Percentiles rank a stretch among this genome's conserved stretches.
Conservation (phyloP, 371 early-diverging fungal species). For the Mortierella sp. region DNA sequence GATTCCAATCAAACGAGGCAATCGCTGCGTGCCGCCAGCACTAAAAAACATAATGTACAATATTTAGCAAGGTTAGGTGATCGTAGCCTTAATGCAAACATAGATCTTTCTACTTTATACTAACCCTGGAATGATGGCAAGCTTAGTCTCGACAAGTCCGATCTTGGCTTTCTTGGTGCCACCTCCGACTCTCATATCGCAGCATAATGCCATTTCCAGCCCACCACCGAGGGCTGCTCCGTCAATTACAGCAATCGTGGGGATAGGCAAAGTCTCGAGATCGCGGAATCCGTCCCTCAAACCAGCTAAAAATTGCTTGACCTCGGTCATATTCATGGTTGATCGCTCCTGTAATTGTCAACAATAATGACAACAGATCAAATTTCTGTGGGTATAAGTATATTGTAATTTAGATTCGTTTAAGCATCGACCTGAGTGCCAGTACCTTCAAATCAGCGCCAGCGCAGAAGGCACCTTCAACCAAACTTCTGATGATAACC, state of each 20-base stretch:
- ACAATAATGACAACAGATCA: background rate
- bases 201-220: conserved; percentile 92
- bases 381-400: background rate
- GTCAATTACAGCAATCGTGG: conserved; percentile 96
- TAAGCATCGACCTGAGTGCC: too few relatives aligned
- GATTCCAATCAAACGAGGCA: conserved; percentile 89
- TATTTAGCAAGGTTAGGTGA: background rate
- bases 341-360: conserved; percentile 83
- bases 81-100: background rate
- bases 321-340: conserved; percentile 86
- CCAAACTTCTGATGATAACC: conserved; percentile 84
- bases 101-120: background rate
- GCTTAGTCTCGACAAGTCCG: conserved; percentile 93
- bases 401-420: conserved; percentile 8
- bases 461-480: conserved; percentile 93
- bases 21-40: conserved; percentile 96
- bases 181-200: conserved; percentile 93
- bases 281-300: conserved; percentile 85
- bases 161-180: conserved; percentile 74
- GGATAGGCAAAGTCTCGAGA: conserved; percentile 90
- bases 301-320: conserved; percentile 84
- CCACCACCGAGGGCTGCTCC: conserved; percentile 98
- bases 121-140: conserved; percentile 98
- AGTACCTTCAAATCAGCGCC: conserved; percentile 95
- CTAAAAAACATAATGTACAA: conserved; percentile 57